These are phyloP conservation scores for Kwoniella sp. DNA, from an alignment of 768 basidiomycete species.

Conservation along the genomic window DNA sequence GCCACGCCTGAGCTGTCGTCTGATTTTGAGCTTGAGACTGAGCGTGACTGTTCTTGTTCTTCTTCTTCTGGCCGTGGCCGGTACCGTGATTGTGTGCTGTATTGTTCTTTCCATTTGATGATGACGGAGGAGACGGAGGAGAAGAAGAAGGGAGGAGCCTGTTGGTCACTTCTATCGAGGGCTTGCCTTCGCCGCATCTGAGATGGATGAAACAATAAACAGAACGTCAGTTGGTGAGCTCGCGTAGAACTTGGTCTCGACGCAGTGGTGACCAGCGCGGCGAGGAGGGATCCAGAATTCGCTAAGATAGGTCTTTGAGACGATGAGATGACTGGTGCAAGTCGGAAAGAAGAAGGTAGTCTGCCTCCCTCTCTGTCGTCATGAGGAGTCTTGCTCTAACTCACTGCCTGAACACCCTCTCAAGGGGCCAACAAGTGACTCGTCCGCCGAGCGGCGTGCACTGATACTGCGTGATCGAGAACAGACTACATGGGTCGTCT, in stretches of 20 bases:
- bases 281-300: no score
- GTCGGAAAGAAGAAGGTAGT: neutral
- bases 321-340: neutral
- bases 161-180: conserved; percentile 50
- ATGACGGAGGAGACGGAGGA: neutral
- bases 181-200: conserved; percentile 40
- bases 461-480: conserved; percentile 52
- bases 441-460: conserved; percentile 41
- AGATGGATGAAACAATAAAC: neutral
- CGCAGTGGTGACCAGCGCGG: no score
- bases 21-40: neutral
- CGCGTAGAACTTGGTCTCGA: no score
- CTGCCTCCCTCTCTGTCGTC: no score
- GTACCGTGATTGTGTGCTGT: no score
- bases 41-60: no score
- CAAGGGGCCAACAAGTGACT: conserved; percentile 53
- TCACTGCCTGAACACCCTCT: conserved; percentile 53
- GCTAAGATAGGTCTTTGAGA: neutral
- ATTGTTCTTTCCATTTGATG: no score
- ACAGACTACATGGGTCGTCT: conserved; percentile 38
- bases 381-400: no score
- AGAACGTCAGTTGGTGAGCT: neutral
- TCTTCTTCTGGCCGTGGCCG: no score
- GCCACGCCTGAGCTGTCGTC: neutral
- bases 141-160: conserved; percentile 2